These are phyloP conservation scores for Hymenoscyphus repandus DNA, from an alignment of 2,329 filamentous ascomycete species.

Conservation along the genomic window DNA sequence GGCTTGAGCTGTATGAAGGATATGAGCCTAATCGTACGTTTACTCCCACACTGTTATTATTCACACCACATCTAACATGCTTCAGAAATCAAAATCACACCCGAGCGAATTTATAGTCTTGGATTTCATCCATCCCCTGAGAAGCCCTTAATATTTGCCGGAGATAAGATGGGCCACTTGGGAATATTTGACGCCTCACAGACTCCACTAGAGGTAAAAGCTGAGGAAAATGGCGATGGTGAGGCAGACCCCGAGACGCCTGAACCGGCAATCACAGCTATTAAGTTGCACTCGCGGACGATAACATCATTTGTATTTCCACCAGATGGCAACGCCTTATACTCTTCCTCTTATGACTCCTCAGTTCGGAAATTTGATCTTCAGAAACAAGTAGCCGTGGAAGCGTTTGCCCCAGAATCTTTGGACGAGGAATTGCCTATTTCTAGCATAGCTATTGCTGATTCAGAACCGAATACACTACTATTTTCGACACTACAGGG, in stretches of 20 bases:
- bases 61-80: neutral
- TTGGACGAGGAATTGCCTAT: slow-evolving; percentile 69
- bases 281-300: slow-evolving; percentile 85
- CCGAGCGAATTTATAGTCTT: slow-evolving; percentile 80
- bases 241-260: slow-evolving; percentile 58
- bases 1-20: slow-evolving; percentile 72
- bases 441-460: slow-evolving; percentile 75
- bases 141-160: slow-evolving; percentile 86
- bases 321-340: slow-evolving; percentile 68
- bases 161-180: slow-evolving; percentile 87
- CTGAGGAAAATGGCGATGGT: slow-evolving; percentile 60
- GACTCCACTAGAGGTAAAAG: slow-evolving; percentile 45
- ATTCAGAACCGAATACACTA: slow-evolving; percentile 64
- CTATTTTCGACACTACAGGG: slow-evolving; percentile 87
- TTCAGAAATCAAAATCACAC: slow-evolving; percentile 82
- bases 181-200: slow-evolving; percentile 90
- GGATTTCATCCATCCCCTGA: slow-evolving; percentile 82
- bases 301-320: slow-evolving; percentile 81
- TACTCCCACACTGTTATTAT: slow-evolving; percentile 6
- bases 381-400: slow-evolving; percentile 69
- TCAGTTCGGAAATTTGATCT: slow-evolving; percentile 85
- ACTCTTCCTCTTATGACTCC: slow-evolving; percentile 86
- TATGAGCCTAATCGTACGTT: slow-evolving; percentile 71
- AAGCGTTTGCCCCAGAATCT: slow-evolving; percentile 73
- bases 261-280: slow-evolving; percentile 77